These are phyloP conservation scores for Mucor ambiguus DNA, from an alignment of 371 early-diverging fungal species.

Conservation along the genomic window DNA sequence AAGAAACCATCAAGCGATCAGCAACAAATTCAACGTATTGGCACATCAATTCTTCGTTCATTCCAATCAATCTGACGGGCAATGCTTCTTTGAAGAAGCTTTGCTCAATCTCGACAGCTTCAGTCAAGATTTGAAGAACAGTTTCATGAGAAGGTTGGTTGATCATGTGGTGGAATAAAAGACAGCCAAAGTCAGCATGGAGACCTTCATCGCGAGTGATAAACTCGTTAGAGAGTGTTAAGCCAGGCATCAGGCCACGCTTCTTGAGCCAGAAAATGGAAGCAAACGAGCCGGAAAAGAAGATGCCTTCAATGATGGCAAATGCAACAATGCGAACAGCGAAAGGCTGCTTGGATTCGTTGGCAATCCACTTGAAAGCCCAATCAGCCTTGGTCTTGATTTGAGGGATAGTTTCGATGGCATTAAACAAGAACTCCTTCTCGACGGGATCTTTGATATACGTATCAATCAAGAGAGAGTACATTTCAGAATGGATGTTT, in stretches of 20 bases:
- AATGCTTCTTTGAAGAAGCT: constrained; percentile 95
- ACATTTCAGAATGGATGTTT: constrained; percentile 99
- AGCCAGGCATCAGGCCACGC: constrained; percentile 99
- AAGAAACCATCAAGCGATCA: constrained; percentile 92
- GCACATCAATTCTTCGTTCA: constrained; percentile 97
- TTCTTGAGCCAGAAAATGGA: constrained; percentile 99
- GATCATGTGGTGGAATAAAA: constrained; percentile 87
- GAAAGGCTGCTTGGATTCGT: constrained; percentile 79
- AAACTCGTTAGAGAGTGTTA: constrained; percentile 99
- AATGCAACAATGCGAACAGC: constrained; percentile 97
- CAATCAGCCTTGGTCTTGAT: constrained; percentile 98
- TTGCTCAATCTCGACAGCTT: constrained; percentile 96
- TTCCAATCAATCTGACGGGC: constrained; percentile 98
- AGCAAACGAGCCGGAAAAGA: constrained; percentile 99
- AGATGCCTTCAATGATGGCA: constrained; percentile 99
- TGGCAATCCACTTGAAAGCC: constrained; percentile 97
- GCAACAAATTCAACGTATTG: constrained; percentile 99
- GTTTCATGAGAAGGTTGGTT: constrained; percentile 77
- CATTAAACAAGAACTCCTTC: constrained; percentile 92
- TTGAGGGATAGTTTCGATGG: constrained; percentile 94
- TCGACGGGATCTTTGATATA: constrained; percentile 93
- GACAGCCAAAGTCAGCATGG: constrained; percentile 99
- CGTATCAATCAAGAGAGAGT: constrained; percentile 98
- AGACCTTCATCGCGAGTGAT: constrained; percentile 99
- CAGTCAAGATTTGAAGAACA: constrained; percentile 81